phyloP scores from a whole-genome alignment of 129 eudicot genomes.

The Helichrysum umbraculigerum region DNA sequence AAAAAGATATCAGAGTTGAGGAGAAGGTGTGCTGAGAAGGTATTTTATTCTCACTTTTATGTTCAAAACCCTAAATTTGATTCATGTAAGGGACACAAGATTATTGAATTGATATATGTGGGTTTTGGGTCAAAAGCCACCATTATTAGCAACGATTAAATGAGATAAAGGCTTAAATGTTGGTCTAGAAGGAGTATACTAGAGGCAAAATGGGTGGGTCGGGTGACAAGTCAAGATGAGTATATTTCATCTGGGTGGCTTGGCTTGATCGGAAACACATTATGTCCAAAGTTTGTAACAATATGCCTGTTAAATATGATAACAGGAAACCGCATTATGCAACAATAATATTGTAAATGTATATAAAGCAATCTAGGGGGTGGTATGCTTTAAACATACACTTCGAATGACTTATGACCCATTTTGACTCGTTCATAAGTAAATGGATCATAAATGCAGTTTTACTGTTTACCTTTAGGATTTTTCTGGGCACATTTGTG shows the following conservation, averaged over 20 bases:
- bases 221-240: too few relatives aligned
- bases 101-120: neutral
- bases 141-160: neutral
- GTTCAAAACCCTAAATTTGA: neutral
- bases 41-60: constrained; percentile 29
- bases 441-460: neutral
- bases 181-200: neutral
- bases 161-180: neutral
- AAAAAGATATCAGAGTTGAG: constrained; percentile 89
- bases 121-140: constrained; percentile 4
- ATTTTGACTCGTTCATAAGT: too few relatives aligned
- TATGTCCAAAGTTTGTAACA: too few relatives aligned
- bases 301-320: neutral
- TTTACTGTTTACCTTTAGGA: neutral
- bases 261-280: too few relatives aligned
- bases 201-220: neutral
- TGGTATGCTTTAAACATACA: neutral
- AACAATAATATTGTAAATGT: neutral
- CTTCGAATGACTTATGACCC: neutral
- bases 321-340: neutral
- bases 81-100: neutral
- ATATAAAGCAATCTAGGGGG: neutral
- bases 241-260: too few relatives aligned
- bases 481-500: neutral
- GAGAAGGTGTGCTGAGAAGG: constrained; percentile 82